Percentiles rank a stretch among this genome's conserved stretches.
Conservation (phyloP, 768 basidiomycete genomes). For the Candolleomyces eurysporus region DNA sequence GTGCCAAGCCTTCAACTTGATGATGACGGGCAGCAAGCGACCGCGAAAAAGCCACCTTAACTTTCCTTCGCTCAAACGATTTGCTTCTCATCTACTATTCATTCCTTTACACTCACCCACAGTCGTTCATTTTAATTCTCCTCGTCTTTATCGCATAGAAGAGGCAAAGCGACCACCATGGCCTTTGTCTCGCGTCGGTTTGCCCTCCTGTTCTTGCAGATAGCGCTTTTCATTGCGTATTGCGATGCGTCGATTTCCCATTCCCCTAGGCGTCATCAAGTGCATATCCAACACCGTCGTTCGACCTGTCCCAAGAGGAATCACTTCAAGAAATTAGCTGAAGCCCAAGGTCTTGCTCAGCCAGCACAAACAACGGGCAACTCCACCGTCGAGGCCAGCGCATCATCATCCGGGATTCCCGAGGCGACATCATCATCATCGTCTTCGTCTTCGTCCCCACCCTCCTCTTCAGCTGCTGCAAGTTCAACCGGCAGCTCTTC, state of each 20-base stretch:
- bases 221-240: neutral
- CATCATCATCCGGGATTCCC: neutral
- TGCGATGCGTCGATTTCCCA: neutral
- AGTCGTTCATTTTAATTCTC: no score
- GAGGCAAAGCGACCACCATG: no score
- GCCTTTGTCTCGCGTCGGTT: neutral
- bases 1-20: no score
- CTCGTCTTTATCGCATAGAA: no score
- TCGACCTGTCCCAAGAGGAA: neutral
- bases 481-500: no score
- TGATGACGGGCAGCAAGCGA: no score
- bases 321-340: neutral
- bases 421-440: neutral
- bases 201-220: neutral
- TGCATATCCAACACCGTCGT: neutral
- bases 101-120: neutral
- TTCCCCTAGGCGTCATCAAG: neutral
- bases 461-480: neutral
- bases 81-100: neutral
- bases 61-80: no score
- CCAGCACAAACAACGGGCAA: neutral
- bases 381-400: neutral
- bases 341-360: neutral
- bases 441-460: neutral
- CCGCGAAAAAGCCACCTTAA: no score